A percentile compares a stretch with the other conserved stretches of the same genome.
Evolutionary conservation across 2,329 filamentous ascomycete species (phyloP).

Genomic region (Xylariaceae sp.): DNA sequence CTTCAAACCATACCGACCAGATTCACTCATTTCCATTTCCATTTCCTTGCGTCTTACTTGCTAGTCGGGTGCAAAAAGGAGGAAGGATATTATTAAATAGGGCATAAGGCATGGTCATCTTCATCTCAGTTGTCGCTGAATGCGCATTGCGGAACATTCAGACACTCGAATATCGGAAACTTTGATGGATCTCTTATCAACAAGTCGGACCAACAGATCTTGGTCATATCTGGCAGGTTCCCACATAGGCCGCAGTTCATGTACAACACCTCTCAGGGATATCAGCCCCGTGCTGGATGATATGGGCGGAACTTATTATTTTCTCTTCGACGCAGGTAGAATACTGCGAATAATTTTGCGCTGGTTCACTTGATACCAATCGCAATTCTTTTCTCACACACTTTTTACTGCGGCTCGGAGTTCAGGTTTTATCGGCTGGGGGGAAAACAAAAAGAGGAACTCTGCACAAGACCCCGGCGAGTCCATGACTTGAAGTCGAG

Average conservation of each 20-base stretch:
- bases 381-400: constrained; percentile 4
- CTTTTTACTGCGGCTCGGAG: constrained; percentile 14
- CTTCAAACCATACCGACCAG: constrained; percentile 28
- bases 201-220: not conserved
- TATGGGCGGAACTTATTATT: constrained; percentile 14
- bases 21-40: constrained; percentile 31
- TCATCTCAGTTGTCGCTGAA: constrained; percentile 17
- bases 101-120: constrained; percentile 14
- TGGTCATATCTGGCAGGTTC: constrained; percentile 1
- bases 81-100: not conserved
- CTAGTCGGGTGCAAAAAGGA: constrained; percentile 17
- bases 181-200: constrained; percentile 1
- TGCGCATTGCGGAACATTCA: not conserved
- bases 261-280: constrained; percentile 16
- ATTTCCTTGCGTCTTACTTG: constrained; percentile 26
- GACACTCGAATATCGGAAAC: not conserved
- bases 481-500: constrained; percentile 1
- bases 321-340: constrained; percentile 22
- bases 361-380: constrained; percentile 30
- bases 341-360: constrained; percentile 27
- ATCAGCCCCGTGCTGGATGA: constrained; percentile 9
- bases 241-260: constrained; percentile 13
- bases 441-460: constrained; percentile 2
- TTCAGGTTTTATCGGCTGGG: constrained; percentile 16
- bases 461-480: constrained; percentile 1